Evolutionary conservation across 495 filamentous ascomycete genomes (phyloP).

Genomic region (Talaromyces wortmannii): DNA sequence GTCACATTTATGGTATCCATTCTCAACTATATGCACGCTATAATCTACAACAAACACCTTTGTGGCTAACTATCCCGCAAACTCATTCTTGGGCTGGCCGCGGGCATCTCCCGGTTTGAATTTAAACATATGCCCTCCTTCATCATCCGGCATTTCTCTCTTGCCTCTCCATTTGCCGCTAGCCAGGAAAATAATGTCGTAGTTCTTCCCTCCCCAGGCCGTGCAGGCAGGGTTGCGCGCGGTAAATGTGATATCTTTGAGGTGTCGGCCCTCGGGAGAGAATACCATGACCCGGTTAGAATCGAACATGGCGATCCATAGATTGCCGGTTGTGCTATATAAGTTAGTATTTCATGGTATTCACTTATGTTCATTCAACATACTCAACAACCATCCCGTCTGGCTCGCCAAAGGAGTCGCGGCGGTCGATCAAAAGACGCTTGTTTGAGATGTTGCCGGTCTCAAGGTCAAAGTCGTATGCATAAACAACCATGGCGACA

Average conservation of each 20-base stretch:
- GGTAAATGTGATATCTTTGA: slow-evolving; percentile 11
- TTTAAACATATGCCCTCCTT: slow-evolving; percentile 15
- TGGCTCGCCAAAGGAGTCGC: slow-evolving; percentile 11
- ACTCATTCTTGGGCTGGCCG: not conserved
- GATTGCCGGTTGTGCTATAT: slow-evolving; percentile 9
- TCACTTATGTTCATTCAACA: not conserved
- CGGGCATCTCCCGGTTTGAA: slow-evolving; percentile 5
- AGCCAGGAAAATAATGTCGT: slow-evolving; percentile 2
- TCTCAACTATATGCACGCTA: no score
- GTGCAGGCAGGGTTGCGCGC: slow-evolving; percentile 11
- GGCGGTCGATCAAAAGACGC: slow-evolving; percentile 13
- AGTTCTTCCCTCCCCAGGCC: slow-evolving; percentile 1
- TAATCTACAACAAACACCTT: not conserved
- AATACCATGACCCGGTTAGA: slow-evolving; percentile 11
- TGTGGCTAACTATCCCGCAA: not conserved
- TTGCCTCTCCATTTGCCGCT: slow-evolving; percentile 2
- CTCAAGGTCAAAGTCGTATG: slow-evolving; percentile 20
- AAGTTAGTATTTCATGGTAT: not conserved
- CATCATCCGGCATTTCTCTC: slow-evolving; percentile 1
- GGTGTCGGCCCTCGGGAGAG: slow-evolving; percentile 6
- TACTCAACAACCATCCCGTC: slow-evolving; percentile 22
- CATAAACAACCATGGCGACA: slow-evolving; percentile 14
- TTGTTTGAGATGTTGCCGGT: slow-evolving; percentile 16
- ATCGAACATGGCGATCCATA: slow-evolving; percentile 13
- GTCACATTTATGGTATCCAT: no score